Percentiles rank a stretch among this genome's conserved stretches.
Conservation (phyloP, 495 filamentous ascomycete species). For the Symbiotaphrina buchneri region DNA sequence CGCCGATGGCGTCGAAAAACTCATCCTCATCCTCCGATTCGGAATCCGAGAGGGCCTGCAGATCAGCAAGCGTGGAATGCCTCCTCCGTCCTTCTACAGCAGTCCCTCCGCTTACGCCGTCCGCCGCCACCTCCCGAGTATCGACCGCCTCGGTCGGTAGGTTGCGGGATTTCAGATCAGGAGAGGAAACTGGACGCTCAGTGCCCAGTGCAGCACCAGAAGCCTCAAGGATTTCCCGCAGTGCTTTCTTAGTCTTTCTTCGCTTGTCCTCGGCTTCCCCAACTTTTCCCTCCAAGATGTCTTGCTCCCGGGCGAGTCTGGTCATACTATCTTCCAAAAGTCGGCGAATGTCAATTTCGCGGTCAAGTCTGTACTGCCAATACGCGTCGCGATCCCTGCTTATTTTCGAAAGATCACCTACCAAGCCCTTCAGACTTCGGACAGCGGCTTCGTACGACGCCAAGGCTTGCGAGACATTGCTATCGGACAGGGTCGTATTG, state of each 20-base stretch:
- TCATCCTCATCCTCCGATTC: conserved; percentile 76
- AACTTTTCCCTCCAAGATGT: conserved; percentile 66
- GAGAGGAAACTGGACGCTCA: conserved; percentile 19
- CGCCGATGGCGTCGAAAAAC: conserved; percentile 93
- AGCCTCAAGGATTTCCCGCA: conserved; percentile 65
- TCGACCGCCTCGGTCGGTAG: not conserved
- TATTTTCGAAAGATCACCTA: conserved; percentile 77
- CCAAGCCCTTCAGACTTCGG: conserved; percentile 60
- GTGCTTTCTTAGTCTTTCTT: conserved; percentile 67
- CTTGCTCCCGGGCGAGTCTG: conserved; percentile 76
- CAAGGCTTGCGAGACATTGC: conserved; percentile 55
- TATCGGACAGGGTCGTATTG: conserved; percentile 43
- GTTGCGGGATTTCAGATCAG: not conserved
- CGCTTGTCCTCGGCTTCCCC: conserved; percentile 81
- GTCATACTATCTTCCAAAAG: conserved; percentile 99
- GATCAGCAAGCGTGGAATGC: conserved; percentile 33
- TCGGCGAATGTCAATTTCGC: conserved; percentile 65
- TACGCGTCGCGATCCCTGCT: conserved; percentile 83
- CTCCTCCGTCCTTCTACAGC: conserved; percentile 18
- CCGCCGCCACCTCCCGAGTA: not conserved
- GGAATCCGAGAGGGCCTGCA: conserved; percentile 40
- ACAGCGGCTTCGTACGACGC: conserved; percentile 76
- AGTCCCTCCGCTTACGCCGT: conserved; percentile 2
- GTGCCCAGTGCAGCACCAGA: conserved; percentile 19
- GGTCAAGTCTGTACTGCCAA: conserved; percentile 86